These are phyloP conservation scores for Boletus rex-veris DNA, from an alignment of 768 basidiomycete genomes.

Conservation along the genomic window DNA sequence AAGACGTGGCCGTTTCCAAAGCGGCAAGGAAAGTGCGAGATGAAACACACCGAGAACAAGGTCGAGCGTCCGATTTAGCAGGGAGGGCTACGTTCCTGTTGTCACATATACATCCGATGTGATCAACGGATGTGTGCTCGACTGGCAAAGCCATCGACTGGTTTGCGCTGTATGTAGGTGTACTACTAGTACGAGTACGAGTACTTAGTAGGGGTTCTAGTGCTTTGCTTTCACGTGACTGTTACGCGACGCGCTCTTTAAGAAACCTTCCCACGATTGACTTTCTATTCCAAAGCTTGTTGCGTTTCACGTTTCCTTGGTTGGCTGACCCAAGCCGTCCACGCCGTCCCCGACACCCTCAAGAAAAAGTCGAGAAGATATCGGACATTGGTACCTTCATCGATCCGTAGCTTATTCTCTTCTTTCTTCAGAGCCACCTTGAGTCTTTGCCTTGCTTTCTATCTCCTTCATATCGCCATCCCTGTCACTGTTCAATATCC, in stretches of 20 bases:
- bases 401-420: conserved; percentile 17
- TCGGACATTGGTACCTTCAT: not conserved
- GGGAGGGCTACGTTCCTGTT: not conserved
- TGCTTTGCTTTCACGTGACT: conserved; percentile 34
- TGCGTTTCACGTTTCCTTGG: conserved; percentile 26
- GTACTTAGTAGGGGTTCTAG: not conserved
- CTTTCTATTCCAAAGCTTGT: conserved; percentile 24
- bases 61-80: not conserved
- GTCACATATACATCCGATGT: not conserved
- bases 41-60: conserved; percentile 8
- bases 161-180: not conserved
- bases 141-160: not conserved
- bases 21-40: not conserved
- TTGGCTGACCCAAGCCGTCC: conserved; percentile 13
- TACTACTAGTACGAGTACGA: no score
- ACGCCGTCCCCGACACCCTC: conserved; percentile 11
- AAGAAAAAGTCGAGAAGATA: conserved; percentile 13
- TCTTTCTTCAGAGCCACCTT: conserved; percentile 23
- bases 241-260: conserved; percentile 39
- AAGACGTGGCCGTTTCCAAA: not conserved
- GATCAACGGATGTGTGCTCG: not conserved
- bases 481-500: conserved; percentile 11
- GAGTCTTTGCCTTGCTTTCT: conserved; percentile 15
- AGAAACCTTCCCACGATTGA: conserved; percentile 29
- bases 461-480: conserved; percentile 28